These are phyloP conservation scores for Umbelopsis isabellina DNA, from an alignment of 192 early-diverging fungal genomes.

Conservation along the genomic window DNA sequence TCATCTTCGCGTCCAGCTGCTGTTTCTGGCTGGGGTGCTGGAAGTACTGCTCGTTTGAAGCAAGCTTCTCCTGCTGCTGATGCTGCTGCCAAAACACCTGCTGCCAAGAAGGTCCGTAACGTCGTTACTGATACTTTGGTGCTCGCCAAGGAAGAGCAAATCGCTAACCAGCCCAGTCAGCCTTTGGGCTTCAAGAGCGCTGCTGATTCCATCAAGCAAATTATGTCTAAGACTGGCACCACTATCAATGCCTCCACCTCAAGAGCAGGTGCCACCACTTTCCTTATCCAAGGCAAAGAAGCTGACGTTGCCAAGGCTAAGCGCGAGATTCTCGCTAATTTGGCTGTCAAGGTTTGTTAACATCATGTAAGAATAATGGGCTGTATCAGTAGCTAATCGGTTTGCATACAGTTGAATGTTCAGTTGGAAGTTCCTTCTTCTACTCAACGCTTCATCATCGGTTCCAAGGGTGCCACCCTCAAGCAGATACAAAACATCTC, in stretches of 20 bases:
- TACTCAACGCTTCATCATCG: conserved; percentile 82
- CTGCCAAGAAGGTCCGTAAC: conserved; percentile 41
- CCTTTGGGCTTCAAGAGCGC: conserved; percentile 45
- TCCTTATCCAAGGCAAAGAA: conserved; percentile 82
- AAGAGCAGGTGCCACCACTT: conserved; percentile 72
- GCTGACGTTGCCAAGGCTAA: conserved; percentile 79
- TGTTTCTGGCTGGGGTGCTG: conserved; percentile 47
- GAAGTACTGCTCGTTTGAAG: conserved; percentile 44
- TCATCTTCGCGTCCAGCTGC: conserved; percentile 47
- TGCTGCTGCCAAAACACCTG: conserved; percentile 38
- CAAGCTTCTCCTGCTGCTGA: conserved; percentile 31
- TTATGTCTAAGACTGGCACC: conserved; percentile 71
- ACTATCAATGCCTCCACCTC: conserved; percentile 86
- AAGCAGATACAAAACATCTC: conserved; percentile 76
- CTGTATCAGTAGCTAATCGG: background rate
- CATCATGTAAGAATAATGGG: background rate
- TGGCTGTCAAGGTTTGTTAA: conserved; percentile 66
- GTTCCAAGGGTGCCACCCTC: conserved; percentile 79
- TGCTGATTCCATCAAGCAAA: conserved; percentile 59
- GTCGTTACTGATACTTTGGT: conserved; percentile 64
- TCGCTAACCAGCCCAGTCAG: conserved; percentile 44
- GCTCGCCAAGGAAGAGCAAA: conserved; percentile 53
- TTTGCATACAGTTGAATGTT: conserved; percentile 37
- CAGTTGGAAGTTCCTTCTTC: conserved; percentile 73
- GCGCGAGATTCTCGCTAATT: conserved; percentile 72